A percentile compares a stretch with the other conserved stretches of the same genome.
These are phyloP conservation scores for Talaromyces sp. DNA, from an alignment of 2,329 filamentous ascomycete species.

Conservation along the genomic window DNA sequence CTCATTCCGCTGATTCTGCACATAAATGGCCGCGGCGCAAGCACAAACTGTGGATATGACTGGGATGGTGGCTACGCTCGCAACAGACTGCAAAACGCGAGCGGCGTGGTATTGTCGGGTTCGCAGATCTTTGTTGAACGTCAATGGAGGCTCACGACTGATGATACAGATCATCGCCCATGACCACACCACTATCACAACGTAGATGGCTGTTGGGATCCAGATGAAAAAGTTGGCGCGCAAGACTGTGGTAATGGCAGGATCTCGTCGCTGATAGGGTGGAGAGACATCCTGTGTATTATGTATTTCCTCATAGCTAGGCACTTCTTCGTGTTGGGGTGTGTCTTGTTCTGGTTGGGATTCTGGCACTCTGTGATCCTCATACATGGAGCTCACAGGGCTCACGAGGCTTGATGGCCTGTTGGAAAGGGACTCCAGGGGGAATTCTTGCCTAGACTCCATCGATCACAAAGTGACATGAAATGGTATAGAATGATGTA, in stretches of 20 bases:
- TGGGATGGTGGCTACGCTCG: neutral
- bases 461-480: neutral
- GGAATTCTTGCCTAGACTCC: neutral
- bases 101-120: neutral
- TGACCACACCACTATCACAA: neutral
- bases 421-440: neutral
- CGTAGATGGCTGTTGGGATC: neutral
- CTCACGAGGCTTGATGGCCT: neutral
- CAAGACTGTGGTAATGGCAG: neutral
- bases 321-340: neutral
- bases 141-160: neutral
- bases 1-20: constrained; percentile 19
- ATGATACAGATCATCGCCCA: neutral
- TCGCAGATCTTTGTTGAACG: neutral
- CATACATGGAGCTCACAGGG: neutral
- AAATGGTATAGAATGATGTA: neutral
- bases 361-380: neutral
- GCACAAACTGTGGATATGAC: neutral
- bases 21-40: constrained; percentile 18
- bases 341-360: neutral
- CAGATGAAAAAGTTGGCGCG: neutral
- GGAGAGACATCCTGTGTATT: neutral
- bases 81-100: neutral
- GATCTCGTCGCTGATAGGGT: neutral
- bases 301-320: neutral